Percentiles rank a stretch among this genome's conserved stretches.
phyloP scores from a whole-genome alignment of 768 basidiomycete genomes.

The Sutorius australiensis region DNA sequence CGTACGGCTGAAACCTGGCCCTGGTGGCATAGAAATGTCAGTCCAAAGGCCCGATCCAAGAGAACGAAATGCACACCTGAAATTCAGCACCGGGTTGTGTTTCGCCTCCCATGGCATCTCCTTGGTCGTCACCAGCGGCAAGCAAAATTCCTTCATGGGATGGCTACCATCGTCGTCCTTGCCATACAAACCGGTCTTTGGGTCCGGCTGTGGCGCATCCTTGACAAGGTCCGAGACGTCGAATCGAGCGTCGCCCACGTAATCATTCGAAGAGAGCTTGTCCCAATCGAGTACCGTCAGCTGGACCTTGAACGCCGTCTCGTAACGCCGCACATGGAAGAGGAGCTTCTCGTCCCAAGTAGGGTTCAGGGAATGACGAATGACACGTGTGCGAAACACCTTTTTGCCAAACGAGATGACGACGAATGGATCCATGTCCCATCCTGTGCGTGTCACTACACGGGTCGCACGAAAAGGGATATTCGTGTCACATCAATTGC shows the following conservation, averaged over 20 bases:
- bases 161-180: conserved; percentile 37
- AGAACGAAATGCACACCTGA: conserved; percentile 44
- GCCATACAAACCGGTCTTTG: conserved; percentile 44
- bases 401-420: conserved; percentile 97
- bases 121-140: conserved; percentile 60
- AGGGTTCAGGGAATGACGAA: conserved; percentile 82
- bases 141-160: conserved; percentile 68
- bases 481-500: not conserved
- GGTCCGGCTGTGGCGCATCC: conserved; percentile 61
- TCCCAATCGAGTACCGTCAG: conserved; percentile 95
- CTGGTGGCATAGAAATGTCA: conserved; percentile 34
- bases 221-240: conserved; percentile 68
- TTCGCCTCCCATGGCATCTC: conserved; percentile 69
- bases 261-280: conserved; percentile 85
- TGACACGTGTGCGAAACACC: conserved; percentile 88
- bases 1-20: conserved; percentile 95
- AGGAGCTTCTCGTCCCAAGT: conserved; percentile 93
- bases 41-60: not conserved
- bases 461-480: not conserved
- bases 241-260: conserved; percentile 75
- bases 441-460: conserved; percentile 78
- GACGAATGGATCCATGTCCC: conserved; percentile 98
- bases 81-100: conserved; percentile 62
- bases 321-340: conserved; percentile 90
- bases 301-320: conserved; percentile 72